Conservation (phyloP, 2,329 filamentous ascomycete species). For the Talaromyces islandicus region DNA sequence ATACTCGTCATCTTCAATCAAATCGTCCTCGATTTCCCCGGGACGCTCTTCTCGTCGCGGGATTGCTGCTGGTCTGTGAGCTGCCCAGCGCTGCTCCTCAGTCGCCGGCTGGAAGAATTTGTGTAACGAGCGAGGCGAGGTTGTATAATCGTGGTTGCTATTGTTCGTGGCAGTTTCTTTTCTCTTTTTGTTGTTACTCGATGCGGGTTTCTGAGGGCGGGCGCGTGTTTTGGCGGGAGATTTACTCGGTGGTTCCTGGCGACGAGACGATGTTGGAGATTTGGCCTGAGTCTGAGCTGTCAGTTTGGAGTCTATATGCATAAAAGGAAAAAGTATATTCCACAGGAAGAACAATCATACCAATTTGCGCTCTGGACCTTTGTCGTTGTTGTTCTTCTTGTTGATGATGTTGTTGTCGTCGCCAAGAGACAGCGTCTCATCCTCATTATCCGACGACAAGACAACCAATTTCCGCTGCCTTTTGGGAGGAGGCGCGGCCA, state of each 20-base stretch:
- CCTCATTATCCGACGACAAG: slow-evolving; percentile 18
- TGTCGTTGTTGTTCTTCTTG: not conserved
- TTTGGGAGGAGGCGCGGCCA: slow-evolving; percentile 32
- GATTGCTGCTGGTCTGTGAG: slow-evolving; percentile 16
- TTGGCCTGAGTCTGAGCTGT: not conserved
- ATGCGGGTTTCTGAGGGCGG: slow-evolving; percentile 3
- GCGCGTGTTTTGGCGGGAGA: not conserved
- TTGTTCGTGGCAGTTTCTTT: slow-evolving; percentile 14
- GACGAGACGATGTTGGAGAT: not conserved
- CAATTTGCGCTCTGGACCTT: not conserved
- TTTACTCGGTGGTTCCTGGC: not conserved
- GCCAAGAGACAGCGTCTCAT: not conserved
- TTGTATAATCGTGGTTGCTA: not conserved
- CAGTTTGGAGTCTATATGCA: not conserved
- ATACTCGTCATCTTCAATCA: slow-evolving; percentile 35
- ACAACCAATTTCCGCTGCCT: slow-evolving; percentile 28
- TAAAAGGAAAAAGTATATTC: not conserved
- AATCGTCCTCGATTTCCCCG: slow-evolving; percentile 26
- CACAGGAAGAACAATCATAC: not conserved
- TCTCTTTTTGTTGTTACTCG: slow-evolving; percentile 25
- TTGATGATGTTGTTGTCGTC: not conserved
- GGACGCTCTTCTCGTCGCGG: slow-evolving; percentile 3
- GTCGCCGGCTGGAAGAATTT: slow-evolving; percentile 36
- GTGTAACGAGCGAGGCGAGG: slow-evolving; percentile 30
- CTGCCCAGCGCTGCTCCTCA: slow-evolving; percentile 34